These are phyloP conservation scores for Nicotiana attenuata DNA, from an alignment of 257 asterid genomes.

Conservation along the genomic window DNA sequence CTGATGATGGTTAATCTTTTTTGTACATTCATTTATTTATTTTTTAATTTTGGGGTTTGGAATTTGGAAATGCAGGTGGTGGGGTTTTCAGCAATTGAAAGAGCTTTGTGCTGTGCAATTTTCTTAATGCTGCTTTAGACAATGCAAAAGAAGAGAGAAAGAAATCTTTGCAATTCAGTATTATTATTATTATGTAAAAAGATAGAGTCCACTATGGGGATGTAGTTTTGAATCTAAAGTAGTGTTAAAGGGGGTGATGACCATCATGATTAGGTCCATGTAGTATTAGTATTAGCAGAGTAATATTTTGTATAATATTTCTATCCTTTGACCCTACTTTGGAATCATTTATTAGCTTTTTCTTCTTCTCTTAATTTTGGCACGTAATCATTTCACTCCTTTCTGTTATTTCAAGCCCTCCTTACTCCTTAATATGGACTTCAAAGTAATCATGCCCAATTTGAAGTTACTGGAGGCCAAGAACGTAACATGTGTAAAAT, in stretches of 20 bases:
- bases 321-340: conserved; percentile 52
- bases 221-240: conserved; percentile 50
- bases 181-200: conserved; percentile 12
- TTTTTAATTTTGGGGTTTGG: background rate
- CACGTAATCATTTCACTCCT: conserved; percentile 22
- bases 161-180: conserved; percentile 4
- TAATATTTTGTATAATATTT: conserved; percentile 8
- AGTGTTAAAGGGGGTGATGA: conserved; percentile 43
- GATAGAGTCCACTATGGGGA: conserved; percentile 11
- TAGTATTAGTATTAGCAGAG: conserved; percentile 12
- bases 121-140: conserved; percentile 44
- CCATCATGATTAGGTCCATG: conserved; percentile 33
- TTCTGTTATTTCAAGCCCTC: background rate
- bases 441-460: background rate
- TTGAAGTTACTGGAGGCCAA: background rate
- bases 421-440: background rate
- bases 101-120: conserved; percentile 36
- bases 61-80: conserved; percentile 50
- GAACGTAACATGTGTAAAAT: background rate
- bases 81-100: conserved; percentile 35
- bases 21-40: background rate
- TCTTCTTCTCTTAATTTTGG: conserved; percentile 33
- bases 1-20: conserved; percentile 7
- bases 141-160: conserved; percentile 12
- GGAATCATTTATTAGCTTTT: conserved; percentile 41